phyloP scores from a whole-genome alignment of 352 stramenopile genomes.

The Chrysophaeum taylorii region DNA sequence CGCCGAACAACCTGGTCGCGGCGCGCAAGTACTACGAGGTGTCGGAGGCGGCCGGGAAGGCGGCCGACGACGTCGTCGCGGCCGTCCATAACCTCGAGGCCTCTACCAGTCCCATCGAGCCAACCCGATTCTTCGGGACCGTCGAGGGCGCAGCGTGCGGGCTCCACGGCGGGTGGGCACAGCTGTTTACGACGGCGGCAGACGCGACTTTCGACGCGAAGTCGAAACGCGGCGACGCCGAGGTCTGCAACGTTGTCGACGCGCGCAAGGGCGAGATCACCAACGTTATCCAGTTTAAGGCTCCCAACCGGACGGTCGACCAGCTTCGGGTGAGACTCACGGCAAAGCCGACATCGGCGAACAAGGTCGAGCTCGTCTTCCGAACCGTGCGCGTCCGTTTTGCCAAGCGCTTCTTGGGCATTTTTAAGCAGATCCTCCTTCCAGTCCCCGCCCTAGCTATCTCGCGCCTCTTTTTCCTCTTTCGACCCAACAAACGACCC shows the following conservation, averaged over 20 bases:
- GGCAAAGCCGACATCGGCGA: slow-evolving; percentile 17
- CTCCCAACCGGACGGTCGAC: slow-evolving; percentile 13
- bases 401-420: slow-evolving; percentile 23
- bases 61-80: slow-evolving; percentile 33
- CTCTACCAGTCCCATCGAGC: slow-evolving; percentile 31
- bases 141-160: slow-evolving; percentile 13
- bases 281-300: slow-evolving; percentile 34
- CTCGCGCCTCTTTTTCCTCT: slow-evolving; percentile 36
- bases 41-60: slow-evolving; percentile 34
- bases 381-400: slow-evolving; percentile 27
- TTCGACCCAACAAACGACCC: slow-evolving; percentile 2
- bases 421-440: slow-evolving; percentile 27
- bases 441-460: slow-evolving; percentile 42
- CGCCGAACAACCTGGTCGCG: slow-evolving; percentile 23
- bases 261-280: slow-evolving; percentile 24
- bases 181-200: slow-evolving; percentile 34
- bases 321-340: slow-evolving; percentile 30
- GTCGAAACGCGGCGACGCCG: slow-evolving; percentile 26
- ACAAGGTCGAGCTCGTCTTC: slow-evolving; percentile 29
- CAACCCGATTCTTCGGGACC: slow-evolving; percentile 13
- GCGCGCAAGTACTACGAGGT: slow-evolving; percentile 44
- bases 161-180: slow-evolving; percentile 31
- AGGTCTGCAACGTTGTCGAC: slow-evolving; percentile 31
- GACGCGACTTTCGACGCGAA: slow-evolving; percentile 36
- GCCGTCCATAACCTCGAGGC: not conserved